phyloP scores from a whole-genome alignment of 352 stramenopile genomes.

The Pythium plurisporium region DNA sequence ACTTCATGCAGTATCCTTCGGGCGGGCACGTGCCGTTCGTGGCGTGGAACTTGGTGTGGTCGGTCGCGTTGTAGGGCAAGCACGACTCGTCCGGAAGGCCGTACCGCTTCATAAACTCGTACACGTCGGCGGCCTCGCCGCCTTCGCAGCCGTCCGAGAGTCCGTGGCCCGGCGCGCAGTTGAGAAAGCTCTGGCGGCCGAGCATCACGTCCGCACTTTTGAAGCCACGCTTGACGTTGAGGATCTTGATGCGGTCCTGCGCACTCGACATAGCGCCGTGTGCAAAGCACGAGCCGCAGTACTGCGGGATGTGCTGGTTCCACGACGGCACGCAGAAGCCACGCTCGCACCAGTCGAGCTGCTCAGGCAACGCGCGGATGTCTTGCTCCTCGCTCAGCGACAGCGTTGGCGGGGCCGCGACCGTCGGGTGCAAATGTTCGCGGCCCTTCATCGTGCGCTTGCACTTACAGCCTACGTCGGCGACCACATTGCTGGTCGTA shows the following conservation, averaged over 20 bases:
- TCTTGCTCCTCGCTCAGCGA: constrained; percentile 22
- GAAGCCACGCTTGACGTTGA: constrained; percentile 57
- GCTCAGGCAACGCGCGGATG: constrained; percentile 35
- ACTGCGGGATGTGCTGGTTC: constrained; percentile 84
- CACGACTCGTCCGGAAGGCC: constrained; percentile 77
- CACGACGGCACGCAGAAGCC: constrained; percentile 78
- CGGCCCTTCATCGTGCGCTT: constrained; percentile 72
- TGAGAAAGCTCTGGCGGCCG: constrained; percentile 74
- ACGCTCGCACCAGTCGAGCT: constrained; percentile 90
- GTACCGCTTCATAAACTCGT: constrained; percentile 76
- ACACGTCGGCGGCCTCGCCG: constrained; percentile 68
- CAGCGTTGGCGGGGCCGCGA: constrained; percentile 26
- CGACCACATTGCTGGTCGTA: neutral
- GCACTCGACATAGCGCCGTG: constrained; percentile 72
- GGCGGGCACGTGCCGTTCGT: constrained; percentile 74
- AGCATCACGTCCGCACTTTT: constrained; percentile 73
- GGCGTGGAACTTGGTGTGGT: constrained; percentile 62
- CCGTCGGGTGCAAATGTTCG: constrained; percentile 45
- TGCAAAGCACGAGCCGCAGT: constrained; percentile 84
- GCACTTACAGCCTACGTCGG: constrained; percentile 35
- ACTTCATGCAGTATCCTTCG: constrained; percentile 84
- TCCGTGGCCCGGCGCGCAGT: constrained; percentile 69
- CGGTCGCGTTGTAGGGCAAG: constrained; percentile 78
- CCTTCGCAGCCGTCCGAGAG: constrained; percentile 63
- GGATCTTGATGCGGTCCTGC: constrained; percentile 82